Evolutionary conservation across 768 basidiomycete genomes (phyloP).

Genomic region (Suillus luteus): DNA sequence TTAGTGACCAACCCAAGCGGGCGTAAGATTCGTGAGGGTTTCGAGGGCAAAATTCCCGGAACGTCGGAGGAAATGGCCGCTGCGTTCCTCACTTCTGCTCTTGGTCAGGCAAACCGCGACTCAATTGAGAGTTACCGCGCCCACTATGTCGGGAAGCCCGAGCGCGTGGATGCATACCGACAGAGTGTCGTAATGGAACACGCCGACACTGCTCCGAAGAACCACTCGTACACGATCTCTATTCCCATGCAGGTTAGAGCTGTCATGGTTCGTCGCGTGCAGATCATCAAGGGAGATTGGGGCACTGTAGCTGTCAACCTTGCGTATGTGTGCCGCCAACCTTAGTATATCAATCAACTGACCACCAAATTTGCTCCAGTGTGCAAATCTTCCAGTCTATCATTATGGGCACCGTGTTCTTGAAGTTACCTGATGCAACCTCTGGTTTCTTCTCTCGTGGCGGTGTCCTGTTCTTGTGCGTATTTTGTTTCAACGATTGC

Average conservation of each 20-base stretch:
- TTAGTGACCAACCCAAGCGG: slow-evolving; percentile 63
- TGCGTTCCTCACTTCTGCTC: slow-evolving; percentile 45
- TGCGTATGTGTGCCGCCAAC: slow-evolving; percentile 16
- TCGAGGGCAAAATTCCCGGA: slow-evolving; percentile 32
- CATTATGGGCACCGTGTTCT: slow-evolving; percentile 74
- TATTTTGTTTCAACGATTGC: slow-evolving; percentile 36
- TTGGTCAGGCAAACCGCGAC: slow-evolving; percentile 42
- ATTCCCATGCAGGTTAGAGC: slow-evolving; percentile 49
- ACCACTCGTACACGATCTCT: slow-evolving; percentile 48
- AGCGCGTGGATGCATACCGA: slow-evolving; percentile 45
- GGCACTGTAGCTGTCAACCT: slow-evolving; percentile 33
- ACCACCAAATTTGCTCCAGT: slow-evolving; percentile 29
- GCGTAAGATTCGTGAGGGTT: slow-evolving; percentile 46
- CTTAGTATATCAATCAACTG: not conserved
- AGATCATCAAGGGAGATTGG: slow-evolving; percentile 45
- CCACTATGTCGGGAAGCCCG: slow-evolving; percentile 48
- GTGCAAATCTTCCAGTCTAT: slow-evolving; percentile 45
- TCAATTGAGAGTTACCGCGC: slow-evolving; percentile 53
- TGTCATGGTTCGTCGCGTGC: slow-evolving; percentile 48
- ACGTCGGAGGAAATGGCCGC: slow-evolving; percentile 61
- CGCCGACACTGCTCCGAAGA: slow-evolving; percentile 45
- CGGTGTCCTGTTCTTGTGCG: slow-evolving; percentile 71
- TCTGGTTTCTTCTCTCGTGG: slow-evolving; percentile 88
- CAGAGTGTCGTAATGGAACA: slow-evolving; percentile 55
- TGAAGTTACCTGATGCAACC: slow-evolving; percentile 69